These are phyloP conservation scores for Rutstroemia sp. DNA, from an alignment of 2,329 filamentous ascomycete species.

Conservation along the genomic window DNA sequence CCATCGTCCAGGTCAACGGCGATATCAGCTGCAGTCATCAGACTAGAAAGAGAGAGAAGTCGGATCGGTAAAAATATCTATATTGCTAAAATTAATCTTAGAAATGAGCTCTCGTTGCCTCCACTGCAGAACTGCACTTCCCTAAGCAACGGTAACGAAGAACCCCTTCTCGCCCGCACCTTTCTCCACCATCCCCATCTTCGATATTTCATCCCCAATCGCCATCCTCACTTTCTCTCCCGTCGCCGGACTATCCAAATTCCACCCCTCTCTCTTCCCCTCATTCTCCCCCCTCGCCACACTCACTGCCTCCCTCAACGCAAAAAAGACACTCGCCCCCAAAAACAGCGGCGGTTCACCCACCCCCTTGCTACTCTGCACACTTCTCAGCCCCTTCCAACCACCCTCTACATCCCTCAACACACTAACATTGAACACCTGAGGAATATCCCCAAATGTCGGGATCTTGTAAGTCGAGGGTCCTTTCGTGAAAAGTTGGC, in stretches of 20 bases:
- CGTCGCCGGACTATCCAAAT: slow-evolving; percentile 42
- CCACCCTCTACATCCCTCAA: slow-evolving; percentile 32
- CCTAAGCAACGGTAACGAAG: slow-evolving; percentile 19
- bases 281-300: slow-evolving; percentile 41
- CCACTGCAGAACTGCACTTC: no score
- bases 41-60: no score
- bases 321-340: slow-evolving; percentile 46
- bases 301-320: slow-evolving; percentile 44
- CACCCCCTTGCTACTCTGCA: slow-evolving; percentile 46
- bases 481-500: slow-evolving; percentile 56
- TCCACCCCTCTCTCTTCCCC: slow-evolving; percentile 37
- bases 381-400: slow-evolving; percentile 45
- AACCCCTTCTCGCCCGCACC: slow-evolving; percentile 26
- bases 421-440: slow-evolving; percentile 43
- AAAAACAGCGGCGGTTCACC: slow-evolving; percentile 57
- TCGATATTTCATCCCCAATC: slow-evolving; percentile 29
- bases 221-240: slow-evolving; percentile 40
- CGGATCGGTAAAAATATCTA: no score
- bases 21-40: no score
- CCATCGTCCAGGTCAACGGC: no score
- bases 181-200: slow-evolving; percentile 25
- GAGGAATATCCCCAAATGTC: slow-evolving; percentile 79
- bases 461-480: slow-evolving; percentile 79
- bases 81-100: background rate
- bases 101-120: no score